Base-by-base conservation (phyloP, 768 basidiomycete genomes). In the Lactifluus pinguis region DNA sequence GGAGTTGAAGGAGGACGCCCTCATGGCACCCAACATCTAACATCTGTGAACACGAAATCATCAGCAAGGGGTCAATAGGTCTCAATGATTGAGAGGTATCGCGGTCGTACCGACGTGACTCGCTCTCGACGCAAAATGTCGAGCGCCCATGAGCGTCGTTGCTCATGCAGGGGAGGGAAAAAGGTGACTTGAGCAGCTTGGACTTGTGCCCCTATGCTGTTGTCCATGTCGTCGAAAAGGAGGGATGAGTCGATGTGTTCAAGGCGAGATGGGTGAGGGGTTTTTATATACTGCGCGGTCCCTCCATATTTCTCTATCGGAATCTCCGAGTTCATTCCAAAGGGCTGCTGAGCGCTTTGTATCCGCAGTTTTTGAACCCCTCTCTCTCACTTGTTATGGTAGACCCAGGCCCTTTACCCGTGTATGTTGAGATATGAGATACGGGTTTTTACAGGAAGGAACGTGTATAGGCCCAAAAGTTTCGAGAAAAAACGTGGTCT, bases 11-110 rank as follows among this genome's bases (percentile, higher is more conserved):
- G 8, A 94, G 77, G 42, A 83, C 76, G 21, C 92, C 92, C 71
- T 89, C 84, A 44, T 92, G 92, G 66, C 92, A 95, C 4, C 92
- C 92, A 30, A 92, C 76, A 67, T 95, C 92, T 51, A 92, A 75
- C 7, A 93, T 77, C 89, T 92, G 60, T 21, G 32, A 29, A 11
- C 25, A 34, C 32, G 41, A 39, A 49, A 34, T 62, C 45, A 32
- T 62, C 45, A 53, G 50, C 47, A 14, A 47, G 29, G 51, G 25
- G 2, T 25, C 2, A 25, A 55, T 15, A 17, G 53, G 51, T 41
- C 47, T 34, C 54, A 25, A 21, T 44, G 32, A 44, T 4, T 3
- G 11, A 21, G 29, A 17, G 1, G 25, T 25, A 25, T 14, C 4
- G 44, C 4, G 34, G n/a, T 14, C 60, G 4, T 49, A 84, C 86